Evolutionary conservation across 2,329 filamentous ascomycete genomes (phyloP).

Genomic region (Salinomyces thailandicus): DNA sequence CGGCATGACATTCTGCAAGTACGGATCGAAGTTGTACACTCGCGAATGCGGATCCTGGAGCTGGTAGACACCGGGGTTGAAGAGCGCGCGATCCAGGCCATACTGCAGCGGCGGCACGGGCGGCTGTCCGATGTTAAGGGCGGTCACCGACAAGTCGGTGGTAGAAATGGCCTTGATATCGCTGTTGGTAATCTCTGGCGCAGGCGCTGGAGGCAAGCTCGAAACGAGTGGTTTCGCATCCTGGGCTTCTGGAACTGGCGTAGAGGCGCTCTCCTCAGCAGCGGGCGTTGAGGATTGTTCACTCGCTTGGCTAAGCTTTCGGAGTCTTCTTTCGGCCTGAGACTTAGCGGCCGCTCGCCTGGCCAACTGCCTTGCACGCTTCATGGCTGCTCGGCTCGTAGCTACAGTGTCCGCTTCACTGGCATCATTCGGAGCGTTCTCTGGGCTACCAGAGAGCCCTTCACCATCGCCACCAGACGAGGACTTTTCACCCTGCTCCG

Average conservation of each 20-base stretch:
- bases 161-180: conserved; percentile 5
- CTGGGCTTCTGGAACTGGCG: not conserved
- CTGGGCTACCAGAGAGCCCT: too few species aligned
- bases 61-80: conserved; percentile 87
- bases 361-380: not conserved
- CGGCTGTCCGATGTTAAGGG: conserved; percentile 36
- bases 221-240: not conserved
- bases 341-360: not conserved
- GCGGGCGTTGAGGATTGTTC: not conserved
- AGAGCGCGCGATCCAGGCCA: conserved; percentile 78
- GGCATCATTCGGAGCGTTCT: not conserved
- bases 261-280: too few species aligned
- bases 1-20: conserved; percentile 86
- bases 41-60: conserved; percentile 78
- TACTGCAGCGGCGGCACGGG: conserved; percentile 57
- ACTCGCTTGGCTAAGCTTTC: not conserved
- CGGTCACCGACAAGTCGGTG: conserved; percentile 25
- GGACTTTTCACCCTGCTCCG: too few species aligned
- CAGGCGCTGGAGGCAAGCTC: not conserved
- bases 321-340: not conserved
- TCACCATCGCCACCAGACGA: too few species aligned
- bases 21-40: conserved; percentile 96
- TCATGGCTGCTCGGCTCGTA: not conserved
- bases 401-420: not conserved
- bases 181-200: not conserved